Evolutionary conservation across 2,329 filamentous ascomycete species (phyloP).

Genomic region (Xylariomycetidae sp.): DNA sequence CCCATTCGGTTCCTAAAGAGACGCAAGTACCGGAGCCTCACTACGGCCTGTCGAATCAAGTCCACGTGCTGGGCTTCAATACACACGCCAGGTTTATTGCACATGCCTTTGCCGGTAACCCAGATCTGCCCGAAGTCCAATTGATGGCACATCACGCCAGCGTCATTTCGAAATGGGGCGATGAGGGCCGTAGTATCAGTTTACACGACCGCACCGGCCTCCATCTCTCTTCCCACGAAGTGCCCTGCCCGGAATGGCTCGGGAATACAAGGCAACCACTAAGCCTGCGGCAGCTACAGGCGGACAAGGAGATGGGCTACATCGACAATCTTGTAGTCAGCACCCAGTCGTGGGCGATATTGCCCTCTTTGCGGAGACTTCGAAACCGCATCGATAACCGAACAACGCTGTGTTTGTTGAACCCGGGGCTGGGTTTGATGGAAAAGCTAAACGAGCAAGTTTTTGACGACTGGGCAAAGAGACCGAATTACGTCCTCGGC

Average conservation of each 20-base stretch:
- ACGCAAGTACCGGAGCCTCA: conserved; percentile 14
- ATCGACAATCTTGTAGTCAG: conserved; percentile 23
- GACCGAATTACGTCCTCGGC: conserved; percentile 74
- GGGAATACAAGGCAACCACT: background rate
- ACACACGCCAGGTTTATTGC: conserved; percentile 61
- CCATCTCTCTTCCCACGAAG: conserved; percentile 15
- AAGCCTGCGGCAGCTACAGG: background rate
- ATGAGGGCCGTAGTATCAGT: conserved; percentile 37
- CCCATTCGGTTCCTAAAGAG: background rate
- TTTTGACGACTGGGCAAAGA: conserved; percentile 58
- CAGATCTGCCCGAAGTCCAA: conserved; percentile 56
- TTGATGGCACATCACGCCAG: conserved; percentile 51
- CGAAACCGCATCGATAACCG: conserved; percentile 37
- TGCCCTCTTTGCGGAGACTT: conserved; percentile 15
- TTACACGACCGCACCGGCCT: conserved; percentile 36
- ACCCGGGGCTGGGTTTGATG: conserved; percentile 78
- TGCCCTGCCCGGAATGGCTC: conserved; percentile 19
- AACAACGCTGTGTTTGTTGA: conserved; percentile 69
- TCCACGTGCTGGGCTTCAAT: conserved; percentile 58
- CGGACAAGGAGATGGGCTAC: conserved; percentile 3
- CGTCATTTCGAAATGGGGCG: conserved; percentile 39
- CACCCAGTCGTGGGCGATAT: conserved; percentile 8
- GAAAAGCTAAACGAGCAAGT: conserved; percentile 67
- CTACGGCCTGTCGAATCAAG: conserved; percentile 30
- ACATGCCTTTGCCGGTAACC: conserved; percentile 53